These are phyloP conservation scores for Rhodomyrtus tomentosa DNA, from an alignment of 345 rosid genomes.

Conservation along the genomic window DNA sequence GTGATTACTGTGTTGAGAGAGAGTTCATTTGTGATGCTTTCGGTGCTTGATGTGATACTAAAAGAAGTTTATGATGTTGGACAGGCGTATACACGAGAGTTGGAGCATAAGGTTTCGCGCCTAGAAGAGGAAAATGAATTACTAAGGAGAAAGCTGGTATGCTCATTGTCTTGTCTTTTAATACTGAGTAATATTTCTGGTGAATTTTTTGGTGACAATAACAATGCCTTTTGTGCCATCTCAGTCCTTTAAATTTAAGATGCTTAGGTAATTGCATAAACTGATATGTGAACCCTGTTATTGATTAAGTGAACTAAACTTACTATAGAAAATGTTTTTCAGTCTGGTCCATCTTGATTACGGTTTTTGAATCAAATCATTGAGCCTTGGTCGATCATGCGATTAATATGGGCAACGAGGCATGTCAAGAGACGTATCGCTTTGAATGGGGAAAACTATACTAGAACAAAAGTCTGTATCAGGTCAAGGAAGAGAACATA, in stretches of 20 bases:
- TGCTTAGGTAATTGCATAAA: background rate
- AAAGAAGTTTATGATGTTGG: background rate
- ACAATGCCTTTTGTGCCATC: background rate
- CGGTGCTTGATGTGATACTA: background rate
- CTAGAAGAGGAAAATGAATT: constrained; percentile 55
- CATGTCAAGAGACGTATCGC: background rate
- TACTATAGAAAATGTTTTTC: background rate
- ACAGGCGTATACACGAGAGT: constrained; percentile 57
- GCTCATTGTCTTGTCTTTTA: background rate
- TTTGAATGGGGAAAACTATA: background rate
- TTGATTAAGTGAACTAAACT: background rate
- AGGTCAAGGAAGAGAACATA: background rate
- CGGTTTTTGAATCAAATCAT: background rate
- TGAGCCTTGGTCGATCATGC: background rate
- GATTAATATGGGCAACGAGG: background rate
- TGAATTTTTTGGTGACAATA: background rate
- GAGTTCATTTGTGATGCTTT: background rate
- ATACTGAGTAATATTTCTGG: background rate
- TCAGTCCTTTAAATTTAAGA: background rate
- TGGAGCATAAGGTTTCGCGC: constrained; percentile 44
- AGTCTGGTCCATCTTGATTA: background rate
- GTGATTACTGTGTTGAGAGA: background rate
- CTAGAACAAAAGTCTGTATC: background rate
- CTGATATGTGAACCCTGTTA: background rate
- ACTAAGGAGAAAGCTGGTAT: constrained; percentile 36